Base-by-base conservation (phyloP, 2,329 filamentous ascomycete species). In the Phaeophleospora eucalypticola region DNA sequence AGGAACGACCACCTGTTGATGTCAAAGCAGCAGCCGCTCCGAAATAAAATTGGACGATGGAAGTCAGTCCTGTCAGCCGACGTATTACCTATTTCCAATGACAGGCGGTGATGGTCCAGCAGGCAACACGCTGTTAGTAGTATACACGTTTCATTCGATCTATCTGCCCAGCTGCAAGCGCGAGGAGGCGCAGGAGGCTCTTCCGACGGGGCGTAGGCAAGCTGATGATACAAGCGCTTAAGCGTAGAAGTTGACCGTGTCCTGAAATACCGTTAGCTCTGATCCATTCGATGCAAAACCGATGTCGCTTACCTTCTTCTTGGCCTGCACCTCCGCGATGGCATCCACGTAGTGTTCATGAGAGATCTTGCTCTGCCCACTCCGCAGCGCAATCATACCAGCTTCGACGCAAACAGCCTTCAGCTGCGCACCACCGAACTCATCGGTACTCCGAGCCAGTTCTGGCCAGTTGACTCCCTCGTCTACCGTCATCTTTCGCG, bases 261-360 rank as follows among this genome's bases (percentile, higher is more conserved):
- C 63, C 62, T 61, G 35, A 4, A 34, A 3, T n/a, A 20, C 2
- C 20, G 19, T 20, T 20, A 7, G 10, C 24, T 17, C 36, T 12
- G 14, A 20, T 14, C 6, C 3, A 12, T 29, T 29, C 14, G 18
- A 36, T 32, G 2, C 20, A 24, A 8, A 27, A n/a, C 8, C 10
- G 15, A 12, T 17, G 15, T 10, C 18, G 20, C 56, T 45, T 46
- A 61, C 89, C 81, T 94, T 94, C 86, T 95, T 95, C 84, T 95
- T 83, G 53, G 86, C 84, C 70, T 90, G 89, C 60, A 98, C 93
- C 72, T 98, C 93, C 32, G 89, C 81, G 69, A 98, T 97, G 51
- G 93, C 93, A 76, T 98, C 93, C 41, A 98, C 93, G 66, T 97
- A 98, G 71, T 98, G 89, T 75, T 98, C 93, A 68, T 98, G 93